Evolutionary conservation across 768 basidiomycete species (phyloP).

Genomic region (Dentipellis sp.): DNA sequence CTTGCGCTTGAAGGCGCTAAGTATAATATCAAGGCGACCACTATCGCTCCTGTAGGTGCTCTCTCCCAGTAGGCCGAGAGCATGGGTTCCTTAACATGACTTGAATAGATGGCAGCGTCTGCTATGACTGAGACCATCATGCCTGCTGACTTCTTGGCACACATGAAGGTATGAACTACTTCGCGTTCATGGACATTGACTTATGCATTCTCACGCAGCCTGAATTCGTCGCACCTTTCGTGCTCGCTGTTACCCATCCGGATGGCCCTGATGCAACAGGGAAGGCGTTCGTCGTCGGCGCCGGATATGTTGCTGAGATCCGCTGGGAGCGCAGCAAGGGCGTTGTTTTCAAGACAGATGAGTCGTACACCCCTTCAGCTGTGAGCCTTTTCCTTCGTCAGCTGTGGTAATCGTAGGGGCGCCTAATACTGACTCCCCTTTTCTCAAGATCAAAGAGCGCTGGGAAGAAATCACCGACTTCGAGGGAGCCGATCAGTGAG

Average conservation of each 20-base stretch:
- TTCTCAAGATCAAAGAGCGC: slow-evolving; percentile 60
- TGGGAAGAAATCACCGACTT: slow-evolving; percentile 84
- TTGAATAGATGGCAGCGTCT: slow-evolving; percentile 78
- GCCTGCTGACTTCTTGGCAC: slow-evolving; percentile 90
- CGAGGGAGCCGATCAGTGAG: slow-evolving; percentile 58
- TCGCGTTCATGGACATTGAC: not conserved
- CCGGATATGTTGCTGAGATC: slow-evolving; percentile 84
- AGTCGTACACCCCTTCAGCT: slow-evolving; percentile 88
- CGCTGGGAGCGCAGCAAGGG: slow-evolving; percentile 92
- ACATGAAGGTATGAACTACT: slow-evolving; percentile 48
- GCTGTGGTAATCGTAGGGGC: not conserved
- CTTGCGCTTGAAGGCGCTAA: slow-evolving; percentile 89
- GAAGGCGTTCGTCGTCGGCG: slow-evolving; percentile 86
- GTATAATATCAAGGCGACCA: slow-evolving; percentile 78
- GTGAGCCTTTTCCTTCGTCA: slow-evolving; percentile 27
- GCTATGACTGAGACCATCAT: slow-evolving; percentile 94
- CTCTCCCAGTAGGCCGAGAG: not conserved
- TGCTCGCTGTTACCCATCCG: slow-evolving; percentile 79
- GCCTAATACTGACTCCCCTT: not conserved
- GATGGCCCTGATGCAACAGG: slow-evolving; percentile 74
- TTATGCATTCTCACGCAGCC: slow-evolving; percentile 39
- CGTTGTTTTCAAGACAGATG: slow-evolving; percentile 81
- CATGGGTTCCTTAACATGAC: not conserved
- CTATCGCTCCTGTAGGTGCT: slow-evolving; percentile 76
- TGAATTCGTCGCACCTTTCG: slow-evolving; percentile 87